These are phyloP conservation scores for Arachis stenosperma DNA, from an alignment of 306 rosid genomes.

Conservation along the genomic window DNA sequence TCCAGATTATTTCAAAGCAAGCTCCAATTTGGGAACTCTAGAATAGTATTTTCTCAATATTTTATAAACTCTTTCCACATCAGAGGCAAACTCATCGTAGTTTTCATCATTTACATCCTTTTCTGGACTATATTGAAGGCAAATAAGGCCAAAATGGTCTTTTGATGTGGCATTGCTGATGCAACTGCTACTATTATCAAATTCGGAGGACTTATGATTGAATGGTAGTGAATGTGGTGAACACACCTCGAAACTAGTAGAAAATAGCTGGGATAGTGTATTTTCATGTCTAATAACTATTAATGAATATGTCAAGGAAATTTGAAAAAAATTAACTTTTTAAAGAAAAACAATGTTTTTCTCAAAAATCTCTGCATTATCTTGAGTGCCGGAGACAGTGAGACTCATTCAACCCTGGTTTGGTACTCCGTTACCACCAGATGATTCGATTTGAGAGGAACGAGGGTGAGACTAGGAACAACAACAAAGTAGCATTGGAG, in stretches of 20 bases:
- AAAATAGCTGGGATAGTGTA: slow-evolving; percentile 30
- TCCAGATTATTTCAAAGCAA: slow-evolving; percentile 77
- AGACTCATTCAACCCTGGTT: no score
- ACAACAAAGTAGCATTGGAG: no score
- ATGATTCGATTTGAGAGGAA: no score
- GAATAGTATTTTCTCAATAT: slow-evolving; percentile 73
- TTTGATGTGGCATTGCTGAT: not conserved
- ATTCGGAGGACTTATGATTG: slow-evolving; percentile 13
- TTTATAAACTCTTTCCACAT: slow-evolving; percentile 71
- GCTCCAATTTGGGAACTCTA: slow-evolving; percentile 77
- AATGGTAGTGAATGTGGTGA: slow-evolving; percentile 19
- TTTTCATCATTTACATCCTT: slow-evolving; percentile 25
- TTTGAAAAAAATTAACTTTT: slow-evolving; percentile 7
- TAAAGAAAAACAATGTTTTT: slow-evolving; percentile 36
- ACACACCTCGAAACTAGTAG: slow-evolving; percentile 23
- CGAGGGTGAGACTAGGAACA: no score
- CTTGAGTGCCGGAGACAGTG: not conserved
- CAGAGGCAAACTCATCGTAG: slow-evolving; percentile 67
- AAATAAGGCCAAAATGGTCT: slow-evolving; percentile 51
- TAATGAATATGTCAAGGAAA: slow-evolving; percentile 20
- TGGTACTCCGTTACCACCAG: no score
- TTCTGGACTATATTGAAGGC: slow-evolving; percentile 38
- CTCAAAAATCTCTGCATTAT: slow-evolving; percentile 51
- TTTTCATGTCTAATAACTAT: slow-evolving; percentile 15
- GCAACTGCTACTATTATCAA: not conserved